Conservation (phyloP, 2,329 filamentous ascomycete genomes). For the Talaromyces sp. region DNA sequence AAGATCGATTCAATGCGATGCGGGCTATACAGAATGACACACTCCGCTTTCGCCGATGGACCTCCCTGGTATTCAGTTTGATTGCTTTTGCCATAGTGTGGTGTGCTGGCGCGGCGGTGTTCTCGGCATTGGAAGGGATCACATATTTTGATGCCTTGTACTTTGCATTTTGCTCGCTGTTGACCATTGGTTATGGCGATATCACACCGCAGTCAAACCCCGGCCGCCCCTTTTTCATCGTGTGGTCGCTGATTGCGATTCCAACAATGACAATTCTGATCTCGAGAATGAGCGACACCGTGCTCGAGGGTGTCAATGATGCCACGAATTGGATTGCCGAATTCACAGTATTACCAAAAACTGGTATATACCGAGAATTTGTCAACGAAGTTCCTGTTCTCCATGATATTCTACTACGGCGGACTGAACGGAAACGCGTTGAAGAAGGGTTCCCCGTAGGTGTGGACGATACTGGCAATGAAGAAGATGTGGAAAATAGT, state of each 20-base stretch:
- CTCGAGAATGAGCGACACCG: constrained; percentile 75
- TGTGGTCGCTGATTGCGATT: constrained; percentile 81
- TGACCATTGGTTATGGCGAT: constrained; percentile 87
- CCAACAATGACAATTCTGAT: constrained; percentile 86
- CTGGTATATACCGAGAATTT: constrained; percentile 51
- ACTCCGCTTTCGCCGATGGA: constrained; percentile 65
- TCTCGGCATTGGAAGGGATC: constrained; percentile 56
- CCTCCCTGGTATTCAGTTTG: constrained; percentile 63
- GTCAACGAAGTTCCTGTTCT: constrained; percentile 43
- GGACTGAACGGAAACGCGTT: constrained; percentile 41
- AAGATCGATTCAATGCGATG: constrained; percentile 74
- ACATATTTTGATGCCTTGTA: constrained; percentile 78
- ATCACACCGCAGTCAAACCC: constrained; percentile 69
- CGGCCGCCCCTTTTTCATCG: constrained; percentile 82
- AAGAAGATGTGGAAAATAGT: constrained; percentile 5
- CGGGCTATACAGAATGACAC: constrained; percentile 68
- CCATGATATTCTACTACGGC: constrained; percentile 31
- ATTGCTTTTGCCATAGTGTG: constrained; percentile 69
- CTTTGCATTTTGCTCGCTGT: constrained; percentile 75
- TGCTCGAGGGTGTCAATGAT: constrained; percentile 63
- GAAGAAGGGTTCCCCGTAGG: constrained; percentile 43
- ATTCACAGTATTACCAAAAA: constrained; percentile 60
- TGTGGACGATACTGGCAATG: constrained; percentile 20
- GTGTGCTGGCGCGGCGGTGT: constrained; percentile 74
- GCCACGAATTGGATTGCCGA: constrained; percentile 58